Percentiles rank a stretch among this genome's conserved stretches.
phyloP scores from a whole-genome alignment of 768 basidiomycete species.

The Imleria badia region DNA sequence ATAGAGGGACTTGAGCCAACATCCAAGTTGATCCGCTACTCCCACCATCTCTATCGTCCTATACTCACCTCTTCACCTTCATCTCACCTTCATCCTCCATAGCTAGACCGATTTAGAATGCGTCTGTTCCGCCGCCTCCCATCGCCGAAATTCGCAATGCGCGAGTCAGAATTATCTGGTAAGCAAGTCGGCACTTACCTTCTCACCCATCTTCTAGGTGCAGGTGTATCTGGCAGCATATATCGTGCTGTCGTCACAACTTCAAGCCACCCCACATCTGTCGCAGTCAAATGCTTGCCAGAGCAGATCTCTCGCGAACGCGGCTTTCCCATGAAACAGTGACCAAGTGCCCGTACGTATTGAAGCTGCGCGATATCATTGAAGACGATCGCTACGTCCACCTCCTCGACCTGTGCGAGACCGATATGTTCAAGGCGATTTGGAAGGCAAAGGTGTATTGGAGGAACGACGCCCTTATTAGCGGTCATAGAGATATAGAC shows the following conservation, averaged over 20 bases:
- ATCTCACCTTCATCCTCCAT: too few relatives aligned
- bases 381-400: neutral
- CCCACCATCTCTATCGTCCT: too few relatives aligned
- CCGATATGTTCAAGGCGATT: neutral
- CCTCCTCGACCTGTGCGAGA: slow-evolving; percentile 1
- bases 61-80: too few relatives aligned
- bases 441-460: neutral
- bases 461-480: slow-evolving; percentile 1
- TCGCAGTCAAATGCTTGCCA: neutral
- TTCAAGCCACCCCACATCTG: neutral
- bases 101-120: too few relatives aligned
- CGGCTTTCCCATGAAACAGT: neutral
- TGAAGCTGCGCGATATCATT: neutral
- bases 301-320: neutral
- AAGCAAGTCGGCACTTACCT: neutral
- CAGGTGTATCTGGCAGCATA: neutral
- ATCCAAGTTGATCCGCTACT: too few relatives aligned
- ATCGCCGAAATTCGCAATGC: too few relatives aligned
- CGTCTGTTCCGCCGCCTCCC: too few relatives aligned
- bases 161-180: neutral
- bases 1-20: too few relatives aligned
- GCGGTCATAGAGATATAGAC: neutral
- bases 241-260: neutral
- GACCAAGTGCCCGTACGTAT: neutral
- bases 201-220: neutral